Conservation (phyloP, 257 asterid genomes). For the Phtheirospermum japonicum region DNA sequence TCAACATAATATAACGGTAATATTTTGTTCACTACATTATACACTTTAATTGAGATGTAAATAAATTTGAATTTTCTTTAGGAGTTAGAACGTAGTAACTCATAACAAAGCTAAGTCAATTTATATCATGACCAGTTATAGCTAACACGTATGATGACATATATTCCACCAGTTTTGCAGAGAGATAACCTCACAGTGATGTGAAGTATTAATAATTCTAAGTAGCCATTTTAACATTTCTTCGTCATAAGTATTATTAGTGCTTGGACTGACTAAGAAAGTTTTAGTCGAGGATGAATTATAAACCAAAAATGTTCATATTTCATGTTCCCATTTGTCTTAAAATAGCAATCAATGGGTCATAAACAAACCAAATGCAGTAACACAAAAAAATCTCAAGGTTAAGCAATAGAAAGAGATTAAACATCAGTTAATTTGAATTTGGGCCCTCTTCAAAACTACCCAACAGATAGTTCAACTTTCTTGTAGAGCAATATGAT, state of each 20-base stretch:
- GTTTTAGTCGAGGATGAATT: not conserved
- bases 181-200: not conserved
- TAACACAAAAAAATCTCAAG: not conserved
- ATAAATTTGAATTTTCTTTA: no score
- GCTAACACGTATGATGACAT: not conserved
- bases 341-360: not conserved
- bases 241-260: not conserved
- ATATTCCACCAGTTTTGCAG: slow-evolving; percentile 3
- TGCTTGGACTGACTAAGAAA: slow-evolving; percentile 1
- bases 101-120: slow-evolving; percentile 2
- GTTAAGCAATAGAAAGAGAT: not conserved
- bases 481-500: not conserved
- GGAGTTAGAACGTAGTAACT: not conserved
- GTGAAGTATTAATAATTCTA: not conserved
- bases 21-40: no score
- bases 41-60: no score
- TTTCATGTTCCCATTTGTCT: not conserved
- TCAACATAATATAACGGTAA: no score
- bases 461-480: not conserved
- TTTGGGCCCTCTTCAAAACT: not conserved
- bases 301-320: not conserved
- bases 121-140: not conserved
- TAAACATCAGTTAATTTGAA: not conserved
- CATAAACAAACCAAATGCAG: not conserved
- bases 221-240: not conserved